These are phyloP conservation scores for Actinidia arguta DNA, from an alignment of 179 eudicot species.

Conservation along the genomic window DNA sequence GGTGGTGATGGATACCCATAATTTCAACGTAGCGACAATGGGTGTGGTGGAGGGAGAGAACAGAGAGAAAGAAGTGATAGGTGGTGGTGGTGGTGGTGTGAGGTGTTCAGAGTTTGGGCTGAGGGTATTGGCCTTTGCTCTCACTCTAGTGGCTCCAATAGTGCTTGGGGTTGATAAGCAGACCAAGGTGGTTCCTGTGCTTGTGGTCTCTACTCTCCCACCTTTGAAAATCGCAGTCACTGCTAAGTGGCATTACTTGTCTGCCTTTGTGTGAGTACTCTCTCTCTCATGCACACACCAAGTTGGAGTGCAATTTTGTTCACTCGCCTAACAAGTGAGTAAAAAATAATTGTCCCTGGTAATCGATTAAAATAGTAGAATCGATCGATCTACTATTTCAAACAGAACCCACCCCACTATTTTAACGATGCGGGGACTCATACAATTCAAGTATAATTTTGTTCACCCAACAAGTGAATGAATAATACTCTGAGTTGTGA, in stretches of 20 bases:
- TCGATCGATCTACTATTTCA: no score
- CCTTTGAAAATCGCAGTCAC: slow-evolving; percentile 51
- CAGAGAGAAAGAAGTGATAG: not conserved
- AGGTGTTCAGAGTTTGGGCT: slow-evolving; percentile 30
- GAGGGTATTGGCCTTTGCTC: slow-evolving; percentile 42
- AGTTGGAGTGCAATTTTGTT: no score
- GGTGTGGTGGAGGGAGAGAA: not conserved
- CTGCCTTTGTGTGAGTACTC: slow-evolving; percentile 73
- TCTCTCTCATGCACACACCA: not conserved
- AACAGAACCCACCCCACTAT: no score
- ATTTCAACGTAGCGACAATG: not conserved
- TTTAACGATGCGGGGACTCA: no score
- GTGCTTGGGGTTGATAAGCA: slow-evolving; percentile 66
- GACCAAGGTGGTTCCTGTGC: slow-evolving; percentile 44
- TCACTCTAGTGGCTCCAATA: slow-evolving; percentile 56
- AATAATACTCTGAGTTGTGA: no score
- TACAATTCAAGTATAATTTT: no score
- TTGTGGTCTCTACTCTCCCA: slow-evolving; percentile 55
- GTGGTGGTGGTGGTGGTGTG: no score
- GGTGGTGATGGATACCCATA: not conserved
- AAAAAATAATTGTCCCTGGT: no score
- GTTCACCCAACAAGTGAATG: no score
- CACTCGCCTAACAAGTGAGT: no score
- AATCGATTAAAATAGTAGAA: no score
- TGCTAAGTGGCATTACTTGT: slow-evolving; percentile 57